Base-by-base conservation (phyloP, 1,139 yeast species). In the Spathaspora sp. region DNA sequence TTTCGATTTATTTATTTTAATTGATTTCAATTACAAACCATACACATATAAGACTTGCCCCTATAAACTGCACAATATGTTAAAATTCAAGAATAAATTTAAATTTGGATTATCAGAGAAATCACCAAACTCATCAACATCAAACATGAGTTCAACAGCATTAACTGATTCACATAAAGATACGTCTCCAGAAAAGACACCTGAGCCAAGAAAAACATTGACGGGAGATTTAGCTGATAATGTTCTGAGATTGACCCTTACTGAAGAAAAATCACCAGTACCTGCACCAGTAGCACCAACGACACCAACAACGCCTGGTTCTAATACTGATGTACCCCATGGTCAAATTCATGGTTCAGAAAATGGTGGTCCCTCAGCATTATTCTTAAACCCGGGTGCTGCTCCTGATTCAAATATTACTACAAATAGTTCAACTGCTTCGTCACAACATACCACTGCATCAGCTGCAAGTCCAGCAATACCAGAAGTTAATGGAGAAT, bases 11-110 rank as follows among this genome's bases (percentile, higher is more conserved):
- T n/a, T 25, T 7, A 10, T 9, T 4, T 25, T 25, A 25, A 25
- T 10, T 25, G 6, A n/a, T n/a, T n/a, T n/a, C n/a, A n/a, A n/a
- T n/a, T n/a, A n/a, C n/a, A n/a, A n/a, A n/a, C n/a, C n/a, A n/a
- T 25, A 24, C 8, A 27, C 31, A 7, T n/a, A n/a, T n/a, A 29
- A 11, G 15, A 29, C 10, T 31, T 31, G 36, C 36, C 36, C 36
- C 36, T 31, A 13, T 31, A n/a, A n/a, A 29, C 13, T 29, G 16
- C 15, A 27, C 36, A 16, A 27, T 27, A 73, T 73, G 78, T 62
- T 72, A 43, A 74, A 72, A 56, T 71, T 74, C 58, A 74, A 73
- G 54, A 74, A 74, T 56, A 74, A 74, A 58, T 71, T 74, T 60
- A 74, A 72, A 60, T 72, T 74, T 54, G 73, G 78, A 18, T 59